phyloP scores from a whole-genome alignment of 208 protist genomes.

The Endotrypanum monterogeii region DNA sequence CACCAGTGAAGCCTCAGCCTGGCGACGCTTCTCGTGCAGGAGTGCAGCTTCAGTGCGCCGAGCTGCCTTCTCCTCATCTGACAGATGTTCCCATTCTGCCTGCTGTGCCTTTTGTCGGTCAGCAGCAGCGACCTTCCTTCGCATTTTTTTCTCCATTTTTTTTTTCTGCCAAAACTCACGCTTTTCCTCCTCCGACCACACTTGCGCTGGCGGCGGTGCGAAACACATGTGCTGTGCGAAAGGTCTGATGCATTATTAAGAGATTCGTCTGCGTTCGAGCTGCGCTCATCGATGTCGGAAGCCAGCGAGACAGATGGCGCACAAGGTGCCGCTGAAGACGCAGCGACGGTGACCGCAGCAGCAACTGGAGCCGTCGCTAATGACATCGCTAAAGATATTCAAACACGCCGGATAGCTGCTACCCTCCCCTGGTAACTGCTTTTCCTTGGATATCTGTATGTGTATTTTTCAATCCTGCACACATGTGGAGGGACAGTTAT shows the following conservation, averaged over 20 bases:
- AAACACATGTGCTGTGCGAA: not conserved
- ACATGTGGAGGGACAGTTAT: not conserved
- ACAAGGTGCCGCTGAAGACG: not conserved
- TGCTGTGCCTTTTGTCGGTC: constrained; percentile 37
- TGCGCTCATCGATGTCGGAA: not conserved
- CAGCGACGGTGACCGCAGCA: not conserved
- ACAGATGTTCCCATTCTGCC: constrained; percentile 59
- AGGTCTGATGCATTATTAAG: not conserved
- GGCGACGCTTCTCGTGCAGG: constrained; percentile 57
- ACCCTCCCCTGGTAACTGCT: not conserved
- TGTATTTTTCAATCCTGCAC: not conserved
- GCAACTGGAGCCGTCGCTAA: not conserved
- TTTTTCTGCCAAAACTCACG: constrained; percentile 62
- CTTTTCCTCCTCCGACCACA: constrained; percentile 60
- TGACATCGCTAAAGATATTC: not conserved
- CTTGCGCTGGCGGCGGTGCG: constrained; percentile 46
- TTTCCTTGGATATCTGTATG: not conserved
- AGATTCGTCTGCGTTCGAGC: not conserved
- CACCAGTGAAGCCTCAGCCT: constrained; percentile 28
- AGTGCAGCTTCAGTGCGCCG: constrained; percentile 40
- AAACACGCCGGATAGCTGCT: not conserved
- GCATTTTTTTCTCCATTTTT: constrained; percentile 49
- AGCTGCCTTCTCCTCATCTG: constrained; percentile 44
- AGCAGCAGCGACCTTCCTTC: constrained; percentile 31
- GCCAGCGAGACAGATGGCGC: not conserved